phyloP scores from a whole-genome alignment of 495 filamentous ascomycete species.

The Margaritispora aquatica region DNA sequence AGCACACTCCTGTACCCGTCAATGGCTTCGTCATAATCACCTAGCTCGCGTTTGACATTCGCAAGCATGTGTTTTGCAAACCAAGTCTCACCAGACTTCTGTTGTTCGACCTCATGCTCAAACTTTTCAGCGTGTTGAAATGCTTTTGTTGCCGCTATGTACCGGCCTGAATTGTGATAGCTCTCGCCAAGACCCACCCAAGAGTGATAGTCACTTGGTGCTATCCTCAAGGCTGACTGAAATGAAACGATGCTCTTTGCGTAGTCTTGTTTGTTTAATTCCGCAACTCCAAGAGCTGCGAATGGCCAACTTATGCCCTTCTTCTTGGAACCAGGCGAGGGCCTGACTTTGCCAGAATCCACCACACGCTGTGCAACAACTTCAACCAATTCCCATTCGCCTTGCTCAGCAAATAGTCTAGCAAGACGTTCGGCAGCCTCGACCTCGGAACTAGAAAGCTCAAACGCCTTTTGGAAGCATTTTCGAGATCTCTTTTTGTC shows the following conservation, averaged over 20 bases:
- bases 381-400: conserved; percentile 96
- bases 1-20: conserved; percentile 68
- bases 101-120: conserved; percentile 45
- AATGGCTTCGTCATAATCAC: conserved; percentile 80
- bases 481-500: conserved; percentile 77
- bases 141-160: conserved; percentile 87
- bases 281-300: conserved; percentile 92
- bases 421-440: conserved; percentile 85
- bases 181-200: conserved; percentile 96
- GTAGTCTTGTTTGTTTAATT: conserved; percentile 92
- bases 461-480: conserved; percentile 96
- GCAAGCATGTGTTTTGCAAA: conserved; percentile 97
- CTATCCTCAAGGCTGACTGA: conserved; percentile 78
- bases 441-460: conserved; percentile 82
- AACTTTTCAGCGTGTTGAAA: conserved; percentile 73
- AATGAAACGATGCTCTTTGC: conserved; percentile 82
- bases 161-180: conserved; percentile 89
- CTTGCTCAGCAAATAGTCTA: conserved; percentile 73
- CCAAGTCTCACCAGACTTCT: conserved; percentile 61
- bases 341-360: conserved; percentile 83
- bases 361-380: conserved; percentile 84
- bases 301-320: conserved; percentile 93
- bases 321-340: conserved; percentile 83
- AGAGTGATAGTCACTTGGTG: conserved; percentile 81
- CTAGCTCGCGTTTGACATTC: conserved; percentile 86